Evolutionary conservation across 2,329 filamentous ascomycete species (phyloP), one percentile per base, ranked within the genome.

Genomic region (Colletotrichum abscissum): DNA sequence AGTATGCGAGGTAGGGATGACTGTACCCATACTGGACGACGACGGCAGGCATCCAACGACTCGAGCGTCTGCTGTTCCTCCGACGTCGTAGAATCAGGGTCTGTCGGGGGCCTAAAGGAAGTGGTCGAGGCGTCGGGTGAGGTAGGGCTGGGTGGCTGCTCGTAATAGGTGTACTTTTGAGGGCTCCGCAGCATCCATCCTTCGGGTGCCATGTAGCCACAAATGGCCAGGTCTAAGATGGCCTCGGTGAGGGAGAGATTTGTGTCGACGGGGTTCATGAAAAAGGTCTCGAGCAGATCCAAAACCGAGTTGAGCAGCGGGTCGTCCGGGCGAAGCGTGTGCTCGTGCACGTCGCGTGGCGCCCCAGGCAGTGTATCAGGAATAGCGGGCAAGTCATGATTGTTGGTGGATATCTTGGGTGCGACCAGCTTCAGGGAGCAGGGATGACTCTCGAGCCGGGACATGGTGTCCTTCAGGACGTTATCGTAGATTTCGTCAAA

Each of bases 231-330:
- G 76, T 94, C 93, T 33, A 97, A 89, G 56, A 98, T 87, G 1
- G 93, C 90, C 78, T 97, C 94, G 0, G 96, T 98, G 1, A 98
- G 87, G 0, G 93, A 93, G 4, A 99, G 85, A 77, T 99, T 99
- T 3, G 94, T 95, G 77, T 98, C 95, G 3, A 98, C 92, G 3
- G 95, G 92, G 78, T 99, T 99, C 5, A 94, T 89, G 77, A 98
- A 95, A 79, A 98, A 99, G 0, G 88, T 92, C 57, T 92, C 89
- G 12, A 99, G 83, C 8, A 96, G 87, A 56, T 93, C 92, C 11
- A 93, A 84, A 2, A 94, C 85, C 9, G 93, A 90, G 80, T 89
- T 90, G 59, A 92, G 86, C 46, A 92, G 88, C 56, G 88, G 91
- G 76, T 92, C 92, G 67, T 90, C 89, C 1, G 86, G 87, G 67